Conservation (phyloP, 73 alveolate species). For the Breviolum minutum region DNA sequence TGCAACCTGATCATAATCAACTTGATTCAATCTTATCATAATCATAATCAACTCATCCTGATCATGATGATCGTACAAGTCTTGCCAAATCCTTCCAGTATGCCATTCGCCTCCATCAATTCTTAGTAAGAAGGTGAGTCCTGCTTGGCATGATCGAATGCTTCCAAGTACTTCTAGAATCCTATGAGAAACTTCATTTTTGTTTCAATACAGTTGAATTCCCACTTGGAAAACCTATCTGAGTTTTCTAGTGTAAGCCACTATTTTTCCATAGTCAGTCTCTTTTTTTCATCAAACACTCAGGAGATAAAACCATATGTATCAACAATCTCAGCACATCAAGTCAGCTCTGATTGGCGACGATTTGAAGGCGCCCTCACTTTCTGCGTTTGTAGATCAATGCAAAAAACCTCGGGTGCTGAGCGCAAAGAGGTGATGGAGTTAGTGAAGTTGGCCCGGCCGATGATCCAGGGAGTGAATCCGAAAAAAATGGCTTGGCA, state of each 20-base stretch:
- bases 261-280: background rate
- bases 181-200: no score
- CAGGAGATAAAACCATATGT: background rate
- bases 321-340: no score
- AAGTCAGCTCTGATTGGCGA: no score
- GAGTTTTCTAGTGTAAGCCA: background rate
- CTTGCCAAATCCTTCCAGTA: no score
- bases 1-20: background rate
- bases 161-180: no score
- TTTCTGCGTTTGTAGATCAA: constrained; percentile 77
- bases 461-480: no score
- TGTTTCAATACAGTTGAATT: no score
- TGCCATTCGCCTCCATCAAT: no score
- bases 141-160: no score
- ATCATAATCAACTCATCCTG: background rate
- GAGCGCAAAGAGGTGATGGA: background rate
- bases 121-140: no score
- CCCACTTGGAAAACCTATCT: background rate
- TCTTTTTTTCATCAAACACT: background rate
- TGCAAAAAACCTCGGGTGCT: constrained; percentile 11
- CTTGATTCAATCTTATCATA: background rate
- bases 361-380: constrained; percentile 80
- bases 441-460: no score
- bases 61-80: background rate
- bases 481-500: no score